These are phyloP conservation scores for Xylariaceae sp. DNA, from an alignment of 2,329 filamentous ascomycete genomes.

Conservation along the genomic window DNA sequence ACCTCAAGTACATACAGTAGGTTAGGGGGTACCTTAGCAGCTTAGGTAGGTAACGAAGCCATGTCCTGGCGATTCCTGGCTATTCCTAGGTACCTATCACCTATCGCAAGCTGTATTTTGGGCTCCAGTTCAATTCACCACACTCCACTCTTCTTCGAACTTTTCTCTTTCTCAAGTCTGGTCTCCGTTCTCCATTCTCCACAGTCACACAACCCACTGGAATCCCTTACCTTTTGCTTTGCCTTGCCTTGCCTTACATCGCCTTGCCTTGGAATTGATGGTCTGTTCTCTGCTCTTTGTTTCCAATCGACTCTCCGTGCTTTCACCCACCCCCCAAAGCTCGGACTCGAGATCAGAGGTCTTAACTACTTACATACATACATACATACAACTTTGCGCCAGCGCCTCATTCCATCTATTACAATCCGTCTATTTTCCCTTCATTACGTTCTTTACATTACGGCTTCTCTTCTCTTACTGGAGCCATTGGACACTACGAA, in stretches of 20 bases:
- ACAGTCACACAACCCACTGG: neutral
- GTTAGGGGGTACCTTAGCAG: no score
- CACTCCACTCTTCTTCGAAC: neutral
- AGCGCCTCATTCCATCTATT: neutral
- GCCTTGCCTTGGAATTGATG: neutral
- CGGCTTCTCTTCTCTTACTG: conserved; percentile 2
- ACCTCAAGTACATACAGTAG: no score
- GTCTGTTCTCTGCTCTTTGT: neutral
- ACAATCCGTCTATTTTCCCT: neutral
- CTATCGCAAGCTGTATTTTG: no score
- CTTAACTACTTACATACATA: neutral
- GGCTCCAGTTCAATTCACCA: neutral
- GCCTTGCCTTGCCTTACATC: neutral
- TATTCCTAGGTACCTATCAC: no score
- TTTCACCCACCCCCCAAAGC: neutral
- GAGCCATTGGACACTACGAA: neutral
- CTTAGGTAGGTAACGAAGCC: no score
- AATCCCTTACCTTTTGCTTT: neutral
- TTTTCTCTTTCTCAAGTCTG: neutral
- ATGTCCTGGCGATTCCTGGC: no score
- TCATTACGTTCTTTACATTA: conserved; percentile 8
- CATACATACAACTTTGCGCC: conserved; percentile 10
- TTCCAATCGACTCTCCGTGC: neutral
- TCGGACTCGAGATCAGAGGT: neutral
- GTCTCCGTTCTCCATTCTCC: neutral